Evolutionary conservation across 1,284 basidiomycete genomes (phyloP), one percentile per base, ranked within the genome.

Genomic region (Mycosarcoma maydis): DNA sequence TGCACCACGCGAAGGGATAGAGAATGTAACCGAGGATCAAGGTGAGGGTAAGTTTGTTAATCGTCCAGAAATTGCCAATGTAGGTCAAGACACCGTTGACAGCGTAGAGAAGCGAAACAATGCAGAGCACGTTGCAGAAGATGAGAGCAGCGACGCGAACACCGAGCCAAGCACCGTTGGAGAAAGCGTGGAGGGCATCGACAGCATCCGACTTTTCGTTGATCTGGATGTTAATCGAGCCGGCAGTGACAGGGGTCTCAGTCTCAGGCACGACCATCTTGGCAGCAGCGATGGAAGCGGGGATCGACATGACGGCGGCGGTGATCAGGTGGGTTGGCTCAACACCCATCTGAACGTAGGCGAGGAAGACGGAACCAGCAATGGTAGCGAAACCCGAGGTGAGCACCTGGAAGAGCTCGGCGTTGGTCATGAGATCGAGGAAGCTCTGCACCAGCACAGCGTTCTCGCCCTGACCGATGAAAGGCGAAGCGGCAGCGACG

Each of bases 221-320:
- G 69, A 90, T 88, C 80, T 92, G 90, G 52, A 94, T 86, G 53
- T 89, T 86, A 64, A 93, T 86, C 27, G 84, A 86, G 17, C 92
- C 92, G 47, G 90, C 88, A 29, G 93, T 94, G 52, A 93, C 86
- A 40, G 92, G 91, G 75, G 91, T 90, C 42, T 93, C 91, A 38
- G 86, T 83, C 83, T 95, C 92, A 3, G 92, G 92, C 19, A 89
- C 77, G 42, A 92, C 89, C 75, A 94, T 85, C 84, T 95, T 95
- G 80, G 89, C 90, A 72, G 94, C 92, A 3, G 92, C 88, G 79
- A 95, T 92, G 11, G 92, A 92, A 1, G 93, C 92, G 10, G 92
- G 92, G 75, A 95, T 95, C 79, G 89, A 91, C 92, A 95, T 95
- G 72, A 95, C 90, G 10, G 91, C 92, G 5, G 92, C 90, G 6